Evolutionary conservation across 768 basidiomycete genomes (phyloP), one percentile per base, ranked within the genome.

Genomic region (Tylopilus sp.): DNA sequence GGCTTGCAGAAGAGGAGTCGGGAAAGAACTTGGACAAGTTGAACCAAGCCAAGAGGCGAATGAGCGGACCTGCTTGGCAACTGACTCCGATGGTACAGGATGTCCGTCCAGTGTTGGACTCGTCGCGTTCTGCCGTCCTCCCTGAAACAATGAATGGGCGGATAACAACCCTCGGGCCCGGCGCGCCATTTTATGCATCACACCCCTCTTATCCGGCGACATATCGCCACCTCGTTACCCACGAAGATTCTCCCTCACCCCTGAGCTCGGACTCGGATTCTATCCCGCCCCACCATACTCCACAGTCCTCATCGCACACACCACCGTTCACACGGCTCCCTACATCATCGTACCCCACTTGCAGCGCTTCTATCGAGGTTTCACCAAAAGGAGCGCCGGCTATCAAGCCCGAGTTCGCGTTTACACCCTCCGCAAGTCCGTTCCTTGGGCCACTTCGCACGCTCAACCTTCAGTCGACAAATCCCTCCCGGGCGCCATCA

Each of bases 391-490:
- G 56, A 6, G 25, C 43, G 13, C 44, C 69, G 46, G 53, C 44
- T 36, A 47, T 59, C 48, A 69, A 65, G 39, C 57, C 69, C 21
- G 75, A 74, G 44, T 69, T 74, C 60, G 53, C 67, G 4, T 74
- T 78, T 59, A 89, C 88, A 1, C 88, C 88, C 1, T 85, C 83
- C 18, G 84, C 87, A 2, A 87, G 85, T 52, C 88, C 88, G 1
- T 90, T 91, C 76, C 79, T 91, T 20, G 88, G 85, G 0, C 86
- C 87, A 2, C 69, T 91, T 57, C 78, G 85, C 48, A 85, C 84
- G 6, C 77, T 91, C 51, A 84, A 88, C 59, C 79, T 91, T 40
- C 86, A 88, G 60, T 85, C 83, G 1, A 72, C 84, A 3, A 79
- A 79, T 46, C 80, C 83, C 0, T 86, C 83, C 11, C 79, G 87